These are phyloP conservation scores for Plasmodium malariae DNA, from an alignment of 169 alveolate species.

Conservation along the genomic window DNA sequence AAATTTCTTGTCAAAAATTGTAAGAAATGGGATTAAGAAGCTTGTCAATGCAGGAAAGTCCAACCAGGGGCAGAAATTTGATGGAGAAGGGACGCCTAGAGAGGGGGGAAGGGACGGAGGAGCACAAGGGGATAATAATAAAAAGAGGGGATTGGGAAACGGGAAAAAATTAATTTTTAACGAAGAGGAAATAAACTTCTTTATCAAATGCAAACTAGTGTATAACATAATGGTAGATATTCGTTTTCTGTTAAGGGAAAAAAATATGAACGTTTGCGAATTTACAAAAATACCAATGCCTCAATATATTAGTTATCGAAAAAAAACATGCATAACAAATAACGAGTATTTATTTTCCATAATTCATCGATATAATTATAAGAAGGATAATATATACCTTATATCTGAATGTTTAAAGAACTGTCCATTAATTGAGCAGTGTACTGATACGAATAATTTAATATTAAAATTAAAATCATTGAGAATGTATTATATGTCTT, in stretches of 20 bases:
- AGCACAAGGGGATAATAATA: neutral
- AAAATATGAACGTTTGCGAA: constrained; percentile 85
- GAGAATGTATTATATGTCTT: constrained; percentile 24
- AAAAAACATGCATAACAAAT: constrained; percentile 81
- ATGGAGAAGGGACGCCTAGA: no score
- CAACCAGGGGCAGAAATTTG: no score
- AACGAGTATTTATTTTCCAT: constrained; percentile 81
- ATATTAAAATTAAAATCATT: constrained; percentile 30
- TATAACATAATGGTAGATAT: constrained; percentile 77
- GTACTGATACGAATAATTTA: constrained; percentile 34
- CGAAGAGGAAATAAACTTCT: constrained; percentile 51
- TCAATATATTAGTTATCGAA: constrained; percentile 85
- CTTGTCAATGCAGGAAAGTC: constrained; percentile 28
- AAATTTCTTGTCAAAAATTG: constrained; percentile 24
- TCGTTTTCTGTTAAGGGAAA: constrained; percentile 82
- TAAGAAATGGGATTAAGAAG: constrained; percentile 2
- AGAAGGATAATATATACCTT: constrained; percentile 78
- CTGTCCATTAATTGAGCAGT: constrained; percentile 37
- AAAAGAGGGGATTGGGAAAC: neutral
- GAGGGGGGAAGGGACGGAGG: no score
- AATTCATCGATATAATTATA: constrained; percentile 76
- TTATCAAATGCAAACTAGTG: constrained; percentile 29
- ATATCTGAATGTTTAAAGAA: constrained; percentile 75
- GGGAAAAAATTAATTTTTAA: constrained; percentile 40
- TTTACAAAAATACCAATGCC: constrained; percentile 87